Evolutionary conservation across 805 yeast genomes (phyloP).

Genomic region (Wickerhamiella shivajii): DNA sequence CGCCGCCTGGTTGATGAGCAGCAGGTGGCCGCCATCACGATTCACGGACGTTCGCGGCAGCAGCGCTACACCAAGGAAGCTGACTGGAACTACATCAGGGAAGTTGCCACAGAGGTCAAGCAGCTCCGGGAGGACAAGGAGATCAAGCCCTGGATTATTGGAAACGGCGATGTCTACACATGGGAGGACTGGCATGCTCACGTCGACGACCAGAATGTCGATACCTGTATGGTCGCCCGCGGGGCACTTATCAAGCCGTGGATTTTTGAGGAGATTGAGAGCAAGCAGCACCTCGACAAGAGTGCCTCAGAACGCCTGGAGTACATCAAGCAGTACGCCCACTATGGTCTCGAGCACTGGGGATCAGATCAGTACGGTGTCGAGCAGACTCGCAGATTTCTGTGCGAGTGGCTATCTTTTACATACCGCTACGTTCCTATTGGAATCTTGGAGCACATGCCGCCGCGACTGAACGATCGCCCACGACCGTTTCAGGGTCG

Average conservation of each 20-base stretch:
- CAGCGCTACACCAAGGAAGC: conserved; percentile 87
- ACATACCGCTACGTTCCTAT: conserved; percentile 90
- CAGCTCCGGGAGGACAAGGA: conserved; percentile 44
- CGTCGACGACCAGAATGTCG: conserved; percentile 52
- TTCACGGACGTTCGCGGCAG: conserved; percentile 93
- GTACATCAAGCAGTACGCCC: conserved; percentile 50
- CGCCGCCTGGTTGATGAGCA: conserved; percentile 59
- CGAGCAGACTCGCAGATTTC: conserved; percentile 68
- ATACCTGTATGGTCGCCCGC: conserved; percentile 93
- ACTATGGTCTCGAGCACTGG: conserved; percentile 89
- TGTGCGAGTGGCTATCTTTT: conserved; percentile 90
- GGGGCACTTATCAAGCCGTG: conserved; percentile 98
- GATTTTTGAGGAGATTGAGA: conserved; percentile 92
- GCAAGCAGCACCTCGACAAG: conserved; percentile 81
- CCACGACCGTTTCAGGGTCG: conserved; percentile 92
- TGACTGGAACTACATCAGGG: conserved; percentile 78
- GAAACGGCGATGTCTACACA: conserved; percentile 87
- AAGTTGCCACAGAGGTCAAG: conserved; percentile 55
- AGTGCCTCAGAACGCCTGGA: conserved; percentile 80
- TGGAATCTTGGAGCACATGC: conserved; percentile 78
- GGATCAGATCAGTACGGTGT: conserved; percentile 94
- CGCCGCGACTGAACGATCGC: conserved; percentile 81
- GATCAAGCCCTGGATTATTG: conserved; percentile 64
- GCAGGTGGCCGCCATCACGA: conserved; percentile 77
- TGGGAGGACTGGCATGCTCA: conserved; percentile 79